Evolutionary conservation across 768 basidiomycete species (phyloP), one percentile per base, ranked within the genome.

Genomic region (Auriscalpium orientale): DNA sequence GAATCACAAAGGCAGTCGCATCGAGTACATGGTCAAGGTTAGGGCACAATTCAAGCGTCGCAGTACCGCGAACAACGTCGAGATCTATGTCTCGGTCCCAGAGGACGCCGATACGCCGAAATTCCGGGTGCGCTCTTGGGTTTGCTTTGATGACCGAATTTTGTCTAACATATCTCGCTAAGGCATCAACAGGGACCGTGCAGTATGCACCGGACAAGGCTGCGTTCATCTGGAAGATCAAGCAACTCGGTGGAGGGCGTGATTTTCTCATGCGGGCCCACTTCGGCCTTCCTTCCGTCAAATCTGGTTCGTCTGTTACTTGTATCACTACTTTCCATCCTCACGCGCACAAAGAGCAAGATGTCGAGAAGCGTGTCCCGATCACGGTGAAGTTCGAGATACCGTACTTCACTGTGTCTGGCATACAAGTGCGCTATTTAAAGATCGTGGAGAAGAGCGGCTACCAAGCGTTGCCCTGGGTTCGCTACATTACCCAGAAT

Each of bases 361-460:
- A 95, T 46, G 73, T 80, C 40, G 93, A 95, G 59, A 91, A 92
- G 66, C 87, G 92, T 20, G 86, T 94, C 10, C 97, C 97, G 1
- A 97, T 98, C 60, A 91, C 91, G 0, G 95, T 98, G 68, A 94
- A 92, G 71, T 99, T 94, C 60, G 95, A 98, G 74, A 98, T 99
- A 44, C 95, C 97, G 0, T 98, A 98, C 73, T 98, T 98, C 69
- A 98, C 95, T 0, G 93, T 97, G 5, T 95, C 93, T 0, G 95
- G 95, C 4, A 94, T 98, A 56, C 95, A 98, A 71, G 97, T 99
- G 13, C 83, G 97, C 51, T 98, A 98, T 71, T 80, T 99, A 60
- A 98, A 98, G 72, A 93, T 99, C 52, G 94, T 98, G 0, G 97
- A 99, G 73, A 98, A 98, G 79, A 92, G 90, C 58, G 97, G 94